Evolutionary conservation across 768 basidiomycete species (phyloP), one percentile per base, ranked within the genome.

Genomic region (Boletus pseudopeckii): DNA sequence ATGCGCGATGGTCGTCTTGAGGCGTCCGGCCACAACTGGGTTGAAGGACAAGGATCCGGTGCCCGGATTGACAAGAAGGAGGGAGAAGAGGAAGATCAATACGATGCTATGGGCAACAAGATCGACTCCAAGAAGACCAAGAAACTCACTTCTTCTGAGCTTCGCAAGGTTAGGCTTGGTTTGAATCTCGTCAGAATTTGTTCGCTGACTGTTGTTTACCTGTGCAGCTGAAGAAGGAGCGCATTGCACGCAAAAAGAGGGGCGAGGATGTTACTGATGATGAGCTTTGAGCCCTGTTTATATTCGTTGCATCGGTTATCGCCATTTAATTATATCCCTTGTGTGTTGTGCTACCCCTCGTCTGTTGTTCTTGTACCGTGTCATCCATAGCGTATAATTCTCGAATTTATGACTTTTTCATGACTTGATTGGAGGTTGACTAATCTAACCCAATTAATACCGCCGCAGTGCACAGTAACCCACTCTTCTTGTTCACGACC

Each of bases 81-180:
- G 7, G 95, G 87, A 46, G 92, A 92, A 62, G 95, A 97, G 57
- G 92, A 95, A 46, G 93, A 84, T 38, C 76, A 81, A 65, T 98
- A 90, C 69, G 97, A 99, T 71, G 97, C 97, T 22, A 91, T 99
- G 90, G 96, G 96, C 56, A 98, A 98, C 89, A 95, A 94, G 85
- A 76, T 94, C 59, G 90, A 90, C 57, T 71, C 39, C 62, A 90
- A 85, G 76, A 95, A 96, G 83, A 63, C 70, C 64, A 94, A 92
- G 83, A 96, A 96, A 80, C 62, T 92, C 58, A 86, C 86, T 13
- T 77, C 94, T 26, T 69, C 80, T 28, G 96, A 98, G 70, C 81
- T 82, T 48, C 85, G 96, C 56, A 98, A 98, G 77, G 77, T 82
- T 57, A 53, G 74, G 60, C 37, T 40, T 22, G 39, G 26, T 34